phyloP scores from a whole-genome alignment of 371 early-diverging fungal genomes.

The Circinella minor region DNA sequence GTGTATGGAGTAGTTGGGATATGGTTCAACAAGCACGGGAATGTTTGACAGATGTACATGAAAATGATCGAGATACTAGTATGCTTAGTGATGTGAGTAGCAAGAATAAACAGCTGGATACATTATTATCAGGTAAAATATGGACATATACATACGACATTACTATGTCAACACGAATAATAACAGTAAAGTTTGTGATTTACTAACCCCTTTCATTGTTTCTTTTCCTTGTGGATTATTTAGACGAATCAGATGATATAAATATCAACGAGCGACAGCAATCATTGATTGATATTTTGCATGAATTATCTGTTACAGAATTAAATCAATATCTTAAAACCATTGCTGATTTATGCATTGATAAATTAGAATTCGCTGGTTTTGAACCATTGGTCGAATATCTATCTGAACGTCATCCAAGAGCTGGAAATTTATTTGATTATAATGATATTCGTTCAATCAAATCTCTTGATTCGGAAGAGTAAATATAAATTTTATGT shows the following conservation, averaged over 20 bases:
- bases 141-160: too few species aligned
- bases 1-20: background rate
- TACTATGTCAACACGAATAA: too few species aligned
- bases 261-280: conserved; percentile 15
- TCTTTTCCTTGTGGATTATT: background rate
- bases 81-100: background rate
- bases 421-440: conserved; percentile 49
- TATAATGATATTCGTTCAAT: conserved; percentile 24
- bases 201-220: background rate
- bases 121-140: background rate
- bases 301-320: conserved; percentile 25
- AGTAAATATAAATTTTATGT: background rate
- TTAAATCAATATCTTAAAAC: conserved; percentile 24
- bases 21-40: conserved; percentile 3
- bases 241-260: conserved; percentile 9
- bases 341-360: conserved; percentile 22
- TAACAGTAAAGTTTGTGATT: too few species aligned
- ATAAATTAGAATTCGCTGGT: conserved; percentile 22
- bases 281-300: conserved; percentile 22
- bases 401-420: conserved; percentile 46
- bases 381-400: conserved; percentile 48
- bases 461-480: conserved; percentile 11
- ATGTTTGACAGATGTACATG: background rate
- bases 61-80: background rate
- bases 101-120: background rate